A percentile compares a stretch with the other conserved stretches of the same genome.
Conservation (phyloP, 371 early-diverging fungal species). For the Apophysomyces variabilis region DNA sequence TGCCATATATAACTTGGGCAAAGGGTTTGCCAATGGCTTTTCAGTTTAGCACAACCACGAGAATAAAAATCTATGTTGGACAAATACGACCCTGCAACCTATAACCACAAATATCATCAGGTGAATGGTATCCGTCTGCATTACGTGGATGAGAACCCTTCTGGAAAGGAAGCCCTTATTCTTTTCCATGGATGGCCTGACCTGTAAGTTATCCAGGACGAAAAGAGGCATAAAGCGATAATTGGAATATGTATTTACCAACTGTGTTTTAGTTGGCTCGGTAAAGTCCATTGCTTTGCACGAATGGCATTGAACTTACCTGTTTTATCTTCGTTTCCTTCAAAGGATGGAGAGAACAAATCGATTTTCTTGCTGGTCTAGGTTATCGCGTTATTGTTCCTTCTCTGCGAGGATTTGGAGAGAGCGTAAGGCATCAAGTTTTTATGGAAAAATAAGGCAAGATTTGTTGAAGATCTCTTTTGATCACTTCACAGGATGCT, state of each 20-base stretch:
- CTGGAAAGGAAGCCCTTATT: constrained; percentile 50
- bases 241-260: background rate
- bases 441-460: background rate
- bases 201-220: constrained; percentile 30
- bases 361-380: constrained; percentile 59
- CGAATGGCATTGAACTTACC: background rate
- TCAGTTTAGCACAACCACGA: too few species aligned
- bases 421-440: constrained; percentile 49
- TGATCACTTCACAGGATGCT: constrained; percentile 37
- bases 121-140: constrained; percentile 59
- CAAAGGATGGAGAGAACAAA: constrained; percentile 77
- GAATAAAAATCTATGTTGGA: constrained; percentile 24
- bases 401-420: constrained; percentile 72
- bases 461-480: constrained; percentile 6
- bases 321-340: background rate
- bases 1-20: background rate
- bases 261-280: constrained; percentile 10
- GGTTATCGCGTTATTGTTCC: constrained; percentile 80
- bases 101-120: constrained; percentile 41
- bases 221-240: background rate
- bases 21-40: background rate
- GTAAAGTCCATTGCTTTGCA: constrained; percentile 10
- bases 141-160: constrained; percentile 73
- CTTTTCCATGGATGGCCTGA: constrained; percentile 81
- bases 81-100: constrained; percentile 47